A percentile compares a stretch with the other conserved stretches of the same genome.
Conservation (phyloP, 2,329 filamentous ascomycete genomes). For the Xylaria sp. region DNA sequence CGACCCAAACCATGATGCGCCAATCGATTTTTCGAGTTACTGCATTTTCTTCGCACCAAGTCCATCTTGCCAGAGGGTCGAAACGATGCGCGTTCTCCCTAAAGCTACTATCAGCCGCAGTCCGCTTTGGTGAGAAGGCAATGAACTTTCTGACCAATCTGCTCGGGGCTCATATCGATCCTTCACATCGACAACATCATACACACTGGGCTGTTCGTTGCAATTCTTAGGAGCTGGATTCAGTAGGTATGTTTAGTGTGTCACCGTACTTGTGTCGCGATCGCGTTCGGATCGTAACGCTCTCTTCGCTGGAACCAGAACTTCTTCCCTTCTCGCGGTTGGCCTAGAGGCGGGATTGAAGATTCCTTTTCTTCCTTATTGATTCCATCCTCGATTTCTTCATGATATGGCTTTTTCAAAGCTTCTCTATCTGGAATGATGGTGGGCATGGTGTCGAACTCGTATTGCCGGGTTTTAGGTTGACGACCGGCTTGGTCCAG, state of each 20-base stretch:
- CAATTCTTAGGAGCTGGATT: background rate
- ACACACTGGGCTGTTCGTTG: constrained; percentile 56
- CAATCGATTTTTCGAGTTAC: constrained; percentile 49
- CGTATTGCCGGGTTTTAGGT: background rate
- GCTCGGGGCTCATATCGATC: constrained; percentile 52
- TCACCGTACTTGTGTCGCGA: constrained; percentile 45
- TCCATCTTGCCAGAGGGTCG: constrained; percentile 51
- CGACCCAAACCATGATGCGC: constrained; percentile 59
- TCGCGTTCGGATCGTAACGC: constrained; percentile 41
- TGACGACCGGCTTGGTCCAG: background rate
- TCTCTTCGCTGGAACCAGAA: constrained; percentile 51
- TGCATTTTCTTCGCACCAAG: constrained; percentile 48
- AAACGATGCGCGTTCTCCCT: constrained; percentile 52
- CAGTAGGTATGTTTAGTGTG: background rate
- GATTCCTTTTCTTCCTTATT: constrained; percentile 33
- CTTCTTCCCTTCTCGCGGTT: constrained; percentile 43
- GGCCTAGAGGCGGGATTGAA: constrained; percentile 44
- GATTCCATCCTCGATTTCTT: constrained; percentile 37
- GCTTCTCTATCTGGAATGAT: constrained; percentile 38
- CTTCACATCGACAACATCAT: constrained; percentile 55
- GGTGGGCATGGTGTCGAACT: constrained; percentile 41
- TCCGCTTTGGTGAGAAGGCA: background rate
- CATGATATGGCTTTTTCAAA: constrained; percentile 24
- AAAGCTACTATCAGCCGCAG: constrained; percentile 4
- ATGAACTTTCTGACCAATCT: constrained; percentile 41